These are phyloP conservation scores for Oemleria cerasiformis DNA, from an alignment of 306 rosid species.

Conservation along the genomic window DNA sequence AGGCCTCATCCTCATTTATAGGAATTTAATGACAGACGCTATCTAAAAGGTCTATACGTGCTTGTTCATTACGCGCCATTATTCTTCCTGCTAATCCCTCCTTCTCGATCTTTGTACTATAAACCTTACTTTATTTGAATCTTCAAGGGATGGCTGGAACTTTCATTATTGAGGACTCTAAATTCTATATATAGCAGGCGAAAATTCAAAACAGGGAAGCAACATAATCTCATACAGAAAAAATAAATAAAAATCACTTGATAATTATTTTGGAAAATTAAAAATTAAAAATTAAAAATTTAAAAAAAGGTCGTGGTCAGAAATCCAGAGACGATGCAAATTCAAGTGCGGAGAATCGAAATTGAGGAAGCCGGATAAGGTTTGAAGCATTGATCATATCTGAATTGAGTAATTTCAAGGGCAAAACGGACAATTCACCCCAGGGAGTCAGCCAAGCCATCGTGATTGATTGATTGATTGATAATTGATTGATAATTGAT, in stretches of 20 bases:
- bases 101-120: background rate
- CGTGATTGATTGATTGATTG: background rate
- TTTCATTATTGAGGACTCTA: background rate
- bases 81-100: background rate
- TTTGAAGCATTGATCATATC: slow-evolving; percentile 10
- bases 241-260: background rate
- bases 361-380: background rate
- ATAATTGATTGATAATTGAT: too few species aligned
- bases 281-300: background rate
- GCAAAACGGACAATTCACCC: slow-evolving; percentile 20
- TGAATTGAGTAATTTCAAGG: slow-evolving; percentile 3
- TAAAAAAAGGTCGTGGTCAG: background rate
- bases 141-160: background rate
- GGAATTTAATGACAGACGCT: background rate
- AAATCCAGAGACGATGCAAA: background rate
- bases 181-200: background rate
- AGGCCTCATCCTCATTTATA: background rate
- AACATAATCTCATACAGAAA: background rate
- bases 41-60: background rate
- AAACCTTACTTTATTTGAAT: background rate
- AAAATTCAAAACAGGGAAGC: too few species aligned
- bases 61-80: background rate
- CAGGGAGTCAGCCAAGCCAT: background rate
- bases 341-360: slow-evolving; percentile 1
- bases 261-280: background rate